Percentiles rank a stretch among this genome's conserved stretches.
Evolutionary conservation across 2,329 filamentous ascomycete species (phyloP).

Genomic region (Fusarium fracticaudum): DNA sequence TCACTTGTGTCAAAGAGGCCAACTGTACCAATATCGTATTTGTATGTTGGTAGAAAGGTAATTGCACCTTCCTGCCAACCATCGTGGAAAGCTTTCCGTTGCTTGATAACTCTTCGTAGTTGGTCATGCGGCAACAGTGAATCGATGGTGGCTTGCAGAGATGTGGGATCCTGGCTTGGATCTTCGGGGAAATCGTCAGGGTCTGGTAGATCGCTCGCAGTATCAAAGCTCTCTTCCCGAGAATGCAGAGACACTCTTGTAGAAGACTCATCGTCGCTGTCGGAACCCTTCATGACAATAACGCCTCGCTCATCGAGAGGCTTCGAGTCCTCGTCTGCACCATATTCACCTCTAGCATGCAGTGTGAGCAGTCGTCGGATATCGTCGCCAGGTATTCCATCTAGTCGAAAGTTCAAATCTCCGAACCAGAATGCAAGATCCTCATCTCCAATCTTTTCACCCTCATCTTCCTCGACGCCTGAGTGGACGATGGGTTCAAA

Average conservation of each 20-base stretch:
- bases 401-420: slow-evolving; percentile 93
- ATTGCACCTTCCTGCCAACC: slow-evolving; percentile 93
- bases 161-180: slow-evolving; percentile 80
- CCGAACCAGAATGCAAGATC: slow-evolving; percentile 98
- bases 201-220: slow-evolving; percentile 60
- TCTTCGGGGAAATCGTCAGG: slow-evolving; percentile 75
- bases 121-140: slow-evolving; percentile 93
- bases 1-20: slow-evolving; percentile 95
- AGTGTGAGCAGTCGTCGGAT: slow-evolving; percentile 85
- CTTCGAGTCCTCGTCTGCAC: slow-evolving; percentile 56
- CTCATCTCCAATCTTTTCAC: slow-evolving; percentile 82
- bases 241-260: slow-evolving; percentile 47
- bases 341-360: slow-evolving; percentile 83
- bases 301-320: slow-evolving; percentile 59
- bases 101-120: slow-evolving; percentile 75
- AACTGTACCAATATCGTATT: slow-evolving; percentile 95
- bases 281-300: slow-evolving; percentile 56
- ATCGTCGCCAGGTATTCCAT: slow-evolving; percentile 88
- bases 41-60: slow-evolving; percentile 92
- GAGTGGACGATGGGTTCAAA: slow-evolving; percentile 78
- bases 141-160: slow-evolving; percentile 86
- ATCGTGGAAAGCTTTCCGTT: slow-evolving; percentile 85
- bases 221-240: slow-evolving; percentile 52
- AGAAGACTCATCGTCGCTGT: slow-evolving; percentile 59
- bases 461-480: slow-evolving; percentile 72